Evolutionary conservation across 2,329 filamentous ascomycete genomes (phyloP).

Genomic region (Alternaria hordeiaustralica): DNA sequence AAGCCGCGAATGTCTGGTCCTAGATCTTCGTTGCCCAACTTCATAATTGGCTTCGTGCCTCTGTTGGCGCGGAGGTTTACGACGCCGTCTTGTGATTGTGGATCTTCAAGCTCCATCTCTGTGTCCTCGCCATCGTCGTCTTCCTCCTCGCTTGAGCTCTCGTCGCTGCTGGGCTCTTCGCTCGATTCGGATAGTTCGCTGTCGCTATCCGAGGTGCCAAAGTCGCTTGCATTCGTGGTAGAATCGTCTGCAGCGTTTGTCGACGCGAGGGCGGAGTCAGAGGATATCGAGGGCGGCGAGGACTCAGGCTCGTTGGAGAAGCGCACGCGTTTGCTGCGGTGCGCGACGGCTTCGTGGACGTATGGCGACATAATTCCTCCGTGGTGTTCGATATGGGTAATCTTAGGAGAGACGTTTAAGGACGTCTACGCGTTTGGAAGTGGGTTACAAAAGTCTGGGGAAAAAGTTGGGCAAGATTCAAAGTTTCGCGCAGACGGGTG

Average conservation of each 20-base stretch:
- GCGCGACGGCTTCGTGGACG: slow-evolving; percentile 7
- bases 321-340: slow-evolving; percentile 36
- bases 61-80: slow-evolving; percentile 39
- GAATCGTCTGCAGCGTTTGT: slow-evolving; percentile 23
- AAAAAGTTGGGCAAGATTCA: slow-evolving; percentile 14
- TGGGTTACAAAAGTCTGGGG: slow-evolving; percentile 7
- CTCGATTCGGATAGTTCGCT: slow-evolving; percentile 45
- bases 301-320: slow-evolving; percentile 26
- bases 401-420: background rate
- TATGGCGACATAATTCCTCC: slow-evolving; percentile 18
- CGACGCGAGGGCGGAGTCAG: slow-evolving; percentile 25
- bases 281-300: slow-evolving; percentile 28
- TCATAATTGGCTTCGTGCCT: slow-evolving; percentile 43
- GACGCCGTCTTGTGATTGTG: slow-evolving; percentile 16
- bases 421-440: slow-evolving; percentile 11
- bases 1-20: slow-evolving; percentile 42
- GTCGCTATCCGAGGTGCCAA: slow-evolving; percentile 26
- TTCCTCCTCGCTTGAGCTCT: slow-evolving; percentile 40
- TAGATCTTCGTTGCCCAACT: slow-evolving; percentile 29
- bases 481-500: slow-evolving; percentile 12
- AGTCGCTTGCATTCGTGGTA: slow-evolving; percentile 26
- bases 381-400: background rate
- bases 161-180: slow-evolving; percentile 48
- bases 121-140: slow-evolving; percentile 25
- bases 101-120: slow-evolving; percentile 9